Base-by-base conservation (phyloP, 2,329 filamentous ascomycete genomes). In the Aureobasidium lini region DNA sequence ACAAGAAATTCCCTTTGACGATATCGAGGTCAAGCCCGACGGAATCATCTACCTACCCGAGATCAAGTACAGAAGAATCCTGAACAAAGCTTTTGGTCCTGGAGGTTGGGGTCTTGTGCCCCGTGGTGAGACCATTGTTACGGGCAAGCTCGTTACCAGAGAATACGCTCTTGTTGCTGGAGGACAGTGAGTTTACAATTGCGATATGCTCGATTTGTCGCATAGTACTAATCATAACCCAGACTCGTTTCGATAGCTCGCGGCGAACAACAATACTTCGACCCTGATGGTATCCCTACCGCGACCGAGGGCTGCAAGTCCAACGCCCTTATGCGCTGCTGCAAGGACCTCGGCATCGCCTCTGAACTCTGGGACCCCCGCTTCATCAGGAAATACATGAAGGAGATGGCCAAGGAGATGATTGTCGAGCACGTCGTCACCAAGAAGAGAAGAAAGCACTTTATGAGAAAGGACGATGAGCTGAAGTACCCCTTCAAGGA, bases 1-100 rank as follows among this genome's bases (percentile, higher is more conserved):
- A 63, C 78, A 82, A 60, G 84, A 86, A 1, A 72, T 95, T 11
- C 76, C 84, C 57, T 76, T 82, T 0, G 81, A 86, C 49, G 93
- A 97, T 74, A 86, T 99, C 59, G 94, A 99, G 78, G 88, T 99
- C 71, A 99, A 99, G 78, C 93, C 94, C 34, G 94, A 99, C 76
- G 94, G 94, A 36, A 93, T 99, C 66, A 79, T 97, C 61, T 99
- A 97, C 72, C 79, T 99, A 61, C 94, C 94, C 11, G 94, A 99
- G 80, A 97, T 99, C 79, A 96, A 97, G 77, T 99, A 99, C 76
- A 80, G 94, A 46, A 80, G 93, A 63, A 93, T 95, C 64, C 75
- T 99, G 67, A 96, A 97, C 73, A 79, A 81, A 68, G 90, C 91
- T 0, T 99, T 99, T 75, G 93, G 94, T 0, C 94, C 94, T 0